Percentiles rank a stretch among this genome's conserved stretches.
Conservation (phyloP, 148 eudicot species). For the Simmondsia chinensis region DNA sequence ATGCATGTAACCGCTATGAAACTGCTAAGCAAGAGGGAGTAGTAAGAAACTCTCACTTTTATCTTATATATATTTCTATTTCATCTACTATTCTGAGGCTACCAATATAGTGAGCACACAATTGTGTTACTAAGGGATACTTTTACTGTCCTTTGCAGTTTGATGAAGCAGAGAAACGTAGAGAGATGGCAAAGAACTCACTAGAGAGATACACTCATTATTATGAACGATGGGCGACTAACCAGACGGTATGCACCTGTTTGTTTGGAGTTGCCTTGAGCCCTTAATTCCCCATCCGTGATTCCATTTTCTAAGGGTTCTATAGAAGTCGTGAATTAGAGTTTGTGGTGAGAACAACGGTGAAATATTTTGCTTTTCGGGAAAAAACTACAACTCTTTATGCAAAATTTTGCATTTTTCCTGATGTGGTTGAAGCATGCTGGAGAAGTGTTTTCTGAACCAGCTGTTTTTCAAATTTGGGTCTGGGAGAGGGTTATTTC, state of each 20-base stretch:
- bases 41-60: conserved; percentile 27
- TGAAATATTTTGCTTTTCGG: too few relatives aligned
- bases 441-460: too few relatives aligned
- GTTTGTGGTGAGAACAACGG: too few relatives aligned
- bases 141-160: conserved; percentile 31
- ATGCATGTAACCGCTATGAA: conserved; percentile 93
- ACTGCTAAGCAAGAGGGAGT: conserved; percentile 88
- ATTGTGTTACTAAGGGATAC: background rate
- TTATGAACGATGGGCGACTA: conserved; percentile 93
- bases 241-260: conserved; percentile 56
- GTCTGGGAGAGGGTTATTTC: too few relatives aligned
- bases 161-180: conserved; percentile 77
- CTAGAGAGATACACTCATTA: conserved; percentile 90
- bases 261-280: background rate
- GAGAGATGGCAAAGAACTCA: conserved; percentile 93
- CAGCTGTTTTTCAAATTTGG: too few relatives aligned
- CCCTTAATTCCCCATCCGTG: background rate
- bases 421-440: too few relatives aligned
- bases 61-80: background rate
- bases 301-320: too few relatives aligned
- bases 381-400: too few relatives aligned
- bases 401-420: too few relatives aligned
- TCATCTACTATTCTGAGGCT: background rate
- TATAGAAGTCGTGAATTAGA: too few relatives aligned
- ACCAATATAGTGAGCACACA: background rate